Evolutionary conservation across 169 alveolate species (phyloP), one percentile per base, ranked within the genome.

Genomic region (Plasmodium coatneyi): DNA sequence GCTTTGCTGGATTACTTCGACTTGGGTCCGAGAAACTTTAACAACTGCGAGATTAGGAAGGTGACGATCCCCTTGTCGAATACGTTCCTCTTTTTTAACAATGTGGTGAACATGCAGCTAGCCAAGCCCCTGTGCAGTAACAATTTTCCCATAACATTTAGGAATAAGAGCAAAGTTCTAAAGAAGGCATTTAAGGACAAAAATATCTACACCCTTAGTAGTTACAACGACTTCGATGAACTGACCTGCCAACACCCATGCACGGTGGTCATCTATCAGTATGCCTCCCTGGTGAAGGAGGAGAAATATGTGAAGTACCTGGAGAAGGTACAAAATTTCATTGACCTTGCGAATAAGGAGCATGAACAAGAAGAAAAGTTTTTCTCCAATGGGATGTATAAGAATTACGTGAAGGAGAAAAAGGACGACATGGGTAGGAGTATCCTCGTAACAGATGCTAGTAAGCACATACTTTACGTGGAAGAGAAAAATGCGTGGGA

Each of bases 41-140:
- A 89, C 16, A 89, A 89, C 19, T 89, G 94, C 39, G 82, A 89
- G 10, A 89, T 89, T 7, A 79, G 34, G 28, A 89, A 89, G 71
- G 52, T 89, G 39, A 22, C 66, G 46, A 79, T 89, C 43, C 94
- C 94, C 12, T 60, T 89, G 71, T 78, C 90, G 1, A 60, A 32
- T 72, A 72, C 90, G 16, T 89, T 79, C 71, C 71, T 89, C 66
- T 89, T 89, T 79, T 89, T 72, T 89, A 89, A 89, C 72, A 79
- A 89, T 46, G 71, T 89, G 41, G 82, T 80, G 28, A 89, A 89
- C 46, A 56, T 89, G 46, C 94, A 89, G 43, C 34, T 89, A 19
- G 82, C 74, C 12, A 79, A 41, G 19, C 94, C 94, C 16, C 9
- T 89, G 7, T 12, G 56, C 16, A 41, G 25, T 4, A 89, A 60